phyloP scores from a whole-genome alignment of 202 grass and related monocot genomes.

The Digitaria exilis region DNA sequence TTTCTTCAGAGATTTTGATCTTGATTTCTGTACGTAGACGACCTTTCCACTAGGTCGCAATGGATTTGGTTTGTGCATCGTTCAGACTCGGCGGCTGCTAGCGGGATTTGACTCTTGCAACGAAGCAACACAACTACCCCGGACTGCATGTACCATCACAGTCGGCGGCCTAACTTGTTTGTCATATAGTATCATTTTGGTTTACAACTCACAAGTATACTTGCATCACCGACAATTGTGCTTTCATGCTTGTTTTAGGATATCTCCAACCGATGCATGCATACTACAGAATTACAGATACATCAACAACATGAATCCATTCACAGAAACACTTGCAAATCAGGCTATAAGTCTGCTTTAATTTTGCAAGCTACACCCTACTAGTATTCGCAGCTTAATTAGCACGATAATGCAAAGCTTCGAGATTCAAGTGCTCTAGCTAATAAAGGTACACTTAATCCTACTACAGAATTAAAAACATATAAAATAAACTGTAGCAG shows the following conservation, averaged over 20 bases:
- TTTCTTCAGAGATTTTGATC: neutral
- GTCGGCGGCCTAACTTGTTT: constrained; percentile 18
- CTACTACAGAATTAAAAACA: neutral
- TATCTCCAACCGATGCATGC: no score
- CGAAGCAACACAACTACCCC: neutral
- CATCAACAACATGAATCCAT: no score
- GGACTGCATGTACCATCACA: neutral
- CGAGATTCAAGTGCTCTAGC: neutral
- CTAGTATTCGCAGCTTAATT: no score
- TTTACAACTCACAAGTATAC: neutral
- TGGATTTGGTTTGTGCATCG: neutral
- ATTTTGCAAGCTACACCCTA: no score
- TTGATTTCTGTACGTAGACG: no score
- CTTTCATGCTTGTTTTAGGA: no score
- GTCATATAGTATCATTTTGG: neutral
- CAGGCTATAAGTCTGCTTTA: no score
- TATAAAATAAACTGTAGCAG: neutral
- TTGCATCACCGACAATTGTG: neutral
- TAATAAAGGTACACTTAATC: neutral
- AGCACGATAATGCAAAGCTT: no score
- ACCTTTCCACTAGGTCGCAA: no score
- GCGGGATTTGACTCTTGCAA: neutral
- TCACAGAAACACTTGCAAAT: no score
- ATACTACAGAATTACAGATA: no score
- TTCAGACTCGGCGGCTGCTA: neutral